Evolutionary conservation across 495 filamentous ascomycete genomes (phyloP).

Genomic region (Cairneyella variabilis): DNA sequence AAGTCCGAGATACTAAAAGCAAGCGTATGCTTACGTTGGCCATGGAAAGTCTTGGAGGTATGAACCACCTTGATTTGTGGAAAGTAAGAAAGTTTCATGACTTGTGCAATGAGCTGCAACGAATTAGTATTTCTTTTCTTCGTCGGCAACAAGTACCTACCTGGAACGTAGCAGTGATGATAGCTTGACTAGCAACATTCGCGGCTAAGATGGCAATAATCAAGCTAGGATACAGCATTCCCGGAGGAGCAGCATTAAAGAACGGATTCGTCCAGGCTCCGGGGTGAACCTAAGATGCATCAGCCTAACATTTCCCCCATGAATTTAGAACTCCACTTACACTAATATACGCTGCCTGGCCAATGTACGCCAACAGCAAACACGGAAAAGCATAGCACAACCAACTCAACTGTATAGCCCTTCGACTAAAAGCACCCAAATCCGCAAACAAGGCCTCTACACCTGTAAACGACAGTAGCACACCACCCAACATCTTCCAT

Average conservation of each 20-base stretch:
- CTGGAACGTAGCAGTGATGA: conserved; percentile 69
- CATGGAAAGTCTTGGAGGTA: conserved; percentile 60
- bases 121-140: no score
- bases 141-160: no score
- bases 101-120: conserved; percentile 58
- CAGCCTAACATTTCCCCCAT: background rate
- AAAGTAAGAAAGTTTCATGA: conserved; percentile 72
- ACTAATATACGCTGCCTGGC: conserved; percentile 65
- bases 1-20: no score
- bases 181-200: conserved; percentile 69
- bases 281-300: conserved; percentile 39
- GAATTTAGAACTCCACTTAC: background rate
- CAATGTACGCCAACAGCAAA: conserved; percentile 64
- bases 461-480: conserved; percentile 66
- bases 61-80: conserved; percentile 67
- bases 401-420: conserved; percentile 65
- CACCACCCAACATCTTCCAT: conserved; percentile 65
- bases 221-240: conserved; percentile 60
- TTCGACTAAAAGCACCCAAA: conserved; percentile 59
- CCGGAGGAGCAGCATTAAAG: conserved; percentile 60
- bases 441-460: conserved; percentile 75
- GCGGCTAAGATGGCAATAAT: conserved; percentile 64
- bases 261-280: conserved; percentile 67
- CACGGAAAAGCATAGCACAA: conserved; percentile 60
- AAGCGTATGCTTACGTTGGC: conserved; percentile 36